Evolutionary conservation across 352 stramenopile genomes (phyloP).

Genomic region (Phytophthora pseudosyringae): DNA sequence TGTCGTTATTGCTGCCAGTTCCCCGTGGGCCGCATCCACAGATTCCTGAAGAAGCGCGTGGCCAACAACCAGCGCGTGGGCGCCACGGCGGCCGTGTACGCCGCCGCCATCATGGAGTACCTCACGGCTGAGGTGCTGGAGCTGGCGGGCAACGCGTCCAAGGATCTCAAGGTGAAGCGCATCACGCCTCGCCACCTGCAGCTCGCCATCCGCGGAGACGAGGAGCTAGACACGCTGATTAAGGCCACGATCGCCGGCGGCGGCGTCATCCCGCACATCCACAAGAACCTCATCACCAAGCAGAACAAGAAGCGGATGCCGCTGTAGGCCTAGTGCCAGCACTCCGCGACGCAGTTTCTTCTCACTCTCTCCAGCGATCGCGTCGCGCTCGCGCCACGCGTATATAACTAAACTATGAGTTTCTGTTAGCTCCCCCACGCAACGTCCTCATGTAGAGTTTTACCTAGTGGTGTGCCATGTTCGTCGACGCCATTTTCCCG

Average conservation of each 20-base stretch:
- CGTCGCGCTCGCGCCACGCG: conserved; percentile 16
- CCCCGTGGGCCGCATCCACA: conserved; percentile 99
- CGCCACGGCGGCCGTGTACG: conserved; percentile 99
- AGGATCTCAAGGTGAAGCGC: conserved; percentile 98
- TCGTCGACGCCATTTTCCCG: conserved; percentile 20
- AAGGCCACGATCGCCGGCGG: conserved; percentile 99
- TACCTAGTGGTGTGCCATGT: not conserved
- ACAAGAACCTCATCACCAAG: conserved; percentile 99
- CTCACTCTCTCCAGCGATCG: conserved; percentile 8
- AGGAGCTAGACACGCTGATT: conserved; percentile 99
- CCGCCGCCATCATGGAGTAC: conserved; percentile 99
- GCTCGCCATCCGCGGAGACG: conserved; percentile 99
- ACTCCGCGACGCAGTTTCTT: conserved; percentile 14
- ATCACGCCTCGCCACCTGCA: conserved; percentile 99
- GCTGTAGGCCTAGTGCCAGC: conserved; percentile 46
- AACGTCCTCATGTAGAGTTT: not conserved
- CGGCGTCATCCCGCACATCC: conserved; percentile 99
- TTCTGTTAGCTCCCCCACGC: conserved; percentile 15
- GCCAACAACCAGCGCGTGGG: conserved; percentile 98
- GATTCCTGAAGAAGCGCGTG: conserved; percentile 99
- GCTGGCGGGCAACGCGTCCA: conserved; percentile 97
- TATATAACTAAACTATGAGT: conserved; percentile 51
- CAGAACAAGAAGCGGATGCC: conserved; percentile 88
- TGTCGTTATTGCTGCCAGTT: conserved; percentile 81
- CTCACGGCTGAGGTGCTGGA: conserved; percentile 99